Evolutionary conservation across 2,329 filamentous ascomycete genomes (phyloP).

Genomic region (Fusarium sp.): DNA sequence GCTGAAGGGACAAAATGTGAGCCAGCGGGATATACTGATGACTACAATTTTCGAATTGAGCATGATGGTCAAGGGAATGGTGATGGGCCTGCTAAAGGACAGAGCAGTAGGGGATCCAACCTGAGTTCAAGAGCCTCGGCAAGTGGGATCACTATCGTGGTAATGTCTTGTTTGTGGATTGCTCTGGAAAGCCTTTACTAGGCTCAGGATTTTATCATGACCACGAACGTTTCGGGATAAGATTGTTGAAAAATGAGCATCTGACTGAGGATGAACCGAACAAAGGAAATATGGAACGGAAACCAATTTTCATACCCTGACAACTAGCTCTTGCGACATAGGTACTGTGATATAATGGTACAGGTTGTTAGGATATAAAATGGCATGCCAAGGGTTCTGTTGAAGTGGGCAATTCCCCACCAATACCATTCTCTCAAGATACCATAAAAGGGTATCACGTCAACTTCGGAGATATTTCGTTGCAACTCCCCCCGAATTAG

Average conservation of each 20-base stretch:
- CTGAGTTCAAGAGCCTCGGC: neutral
- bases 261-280: neutral
- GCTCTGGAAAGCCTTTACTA: neutral
- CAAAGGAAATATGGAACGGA: neutral
- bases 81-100: neutral
- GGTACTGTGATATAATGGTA: neutral
- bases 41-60: constrained; percentile 48
- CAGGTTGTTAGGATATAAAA: neutral
- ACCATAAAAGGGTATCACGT: constrained; percentile 22
- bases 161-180: constrained; percentile 10
- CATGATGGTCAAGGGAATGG: constrained; percentile 30
- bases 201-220: neutral
- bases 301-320: neutral
- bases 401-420: constrained; percentile 3
- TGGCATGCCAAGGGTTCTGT: neutral
- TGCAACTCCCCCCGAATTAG: neutral
- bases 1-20: constrained; percentile 55
- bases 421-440: constrained; percentile 14
- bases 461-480: neutral
- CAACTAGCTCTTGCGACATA: neutral
- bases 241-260: neutral
- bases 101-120: constrained; percentile 15
- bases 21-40: constrained; percentile 52
- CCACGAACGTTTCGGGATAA: neutral
- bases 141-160: neutral